Conservation (phyloP, 179 eudicot genomes). For the Corrigiola litoralis region DNA sequence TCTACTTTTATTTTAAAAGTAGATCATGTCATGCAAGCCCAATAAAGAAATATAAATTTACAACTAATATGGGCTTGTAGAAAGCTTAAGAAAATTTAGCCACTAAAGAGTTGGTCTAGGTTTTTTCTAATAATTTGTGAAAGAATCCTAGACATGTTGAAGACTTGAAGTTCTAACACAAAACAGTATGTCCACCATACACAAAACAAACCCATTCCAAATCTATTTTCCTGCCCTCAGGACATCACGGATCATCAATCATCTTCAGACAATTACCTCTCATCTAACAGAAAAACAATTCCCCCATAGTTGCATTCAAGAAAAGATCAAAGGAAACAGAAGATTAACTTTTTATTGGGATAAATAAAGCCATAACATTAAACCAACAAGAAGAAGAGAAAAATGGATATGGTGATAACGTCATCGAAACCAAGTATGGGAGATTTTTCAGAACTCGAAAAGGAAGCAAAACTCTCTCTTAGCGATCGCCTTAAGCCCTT, state of each 20-base stretch:
- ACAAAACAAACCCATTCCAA: neutral
- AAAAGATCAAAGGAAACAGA: neutral
- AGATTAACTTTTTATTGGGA: neutral
- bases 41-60: no score
- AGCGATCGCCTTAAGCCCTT: slow-evolving; percentile 76
- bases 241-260: slow-evolving; percentile 18
- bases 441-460: slow-evolving; percentile 38
- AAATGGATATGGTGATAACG: slow-evolving; percentile 34
- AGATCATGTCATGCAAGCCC: no score
- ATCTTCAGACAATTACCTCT: no score
- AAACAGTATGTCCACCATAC: neutral
- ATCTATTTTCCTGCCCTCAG: neutral
- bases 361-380: neutral
- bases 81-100: no score
- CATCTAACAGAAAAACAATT: no score
- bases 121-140: no score
- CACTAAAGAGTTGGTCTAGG: no score
- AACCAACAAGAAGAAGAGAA: neutral
- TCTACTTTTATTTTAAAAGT: no score
- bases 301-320: no score
- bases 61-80: no score
- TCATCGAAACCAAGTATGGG: slow-evolving; percentile 29
- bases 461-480: slow-evolving; percentile 53
- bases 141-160: no score
- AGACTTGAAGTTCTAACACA: no score